Conservation (phyloP, 2,329 filamentous ascomycete genomes). For the Colletotrichum sp. region DNA sequence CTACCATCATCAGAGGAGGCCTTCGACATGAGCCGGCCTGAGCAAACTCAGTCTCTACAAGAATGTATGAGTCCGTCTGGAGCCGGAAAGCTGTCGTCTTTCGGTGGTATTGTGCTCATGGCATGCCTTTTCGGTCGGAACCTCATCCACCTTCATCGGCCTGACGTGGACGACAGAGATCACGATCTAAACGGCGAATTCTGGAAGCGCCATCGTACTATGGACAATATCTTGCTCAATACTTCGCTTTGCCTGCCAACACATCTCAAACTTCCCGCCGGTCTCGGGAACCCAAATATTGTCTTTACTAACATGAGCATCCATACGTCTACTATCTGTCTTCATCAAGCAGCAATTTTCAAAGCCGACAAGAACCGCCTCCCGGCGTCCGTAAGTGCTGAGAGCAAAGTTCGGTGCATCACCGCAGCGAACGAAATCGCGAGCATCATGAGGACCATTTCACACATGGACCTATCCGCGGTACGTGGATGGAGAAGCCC, state of each 20-base stretch:
- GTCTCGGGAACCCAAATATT: conserved; percentile 79
- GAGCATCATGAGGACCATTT: conserved; percentile 93
- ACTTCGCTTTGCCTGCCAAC: conserved; percentile 83
- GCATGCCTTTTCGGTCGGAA: conserved; percentile 92
- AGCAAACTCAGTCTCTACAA: conserved; percentile 71
- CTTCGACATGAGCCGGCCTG: conserved; percentile 79
- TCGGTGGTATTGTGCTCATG: conserved; percentile 82
- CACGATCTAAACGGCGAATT: conserved; percentile 91
- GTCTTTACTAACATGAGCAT: conserved; percentile 97
- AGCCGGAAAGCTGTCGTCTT: conserved; percentile 75
- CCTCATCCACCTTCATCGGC: conserved; percentile 87
- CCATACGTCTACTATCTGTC: conserved; percentile 92
- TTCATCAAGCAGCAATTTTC: conserved; percentile 98
- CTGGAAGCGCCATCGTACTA: conserved; percentile 88
- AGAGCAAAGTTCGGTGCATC: conserved; percentile 92
- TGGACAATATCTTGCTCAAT: conserved; percentile 91
- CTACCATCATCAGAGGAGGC: conserved; percentile 85
- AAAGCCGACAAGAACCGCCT: conserved; percentile 91
- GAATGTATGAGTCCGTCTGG: conserved; percentile 75
- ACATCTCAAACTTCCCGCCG: conserved; percentile 78
- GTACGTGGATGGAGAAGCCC: conserved; percentile 58
- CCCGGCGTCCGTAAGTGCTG: conserved; percentile 76
- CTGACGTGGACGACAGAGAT: conserved; percentile 80
- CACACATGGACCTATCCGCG: conserved; percentile 81
- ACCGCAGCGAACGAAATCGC: conserved; percentile 93